Base-by-base conservation (phyloP, 176 grass and related monocot species). In the Paspalum vaginatum region DNA sequence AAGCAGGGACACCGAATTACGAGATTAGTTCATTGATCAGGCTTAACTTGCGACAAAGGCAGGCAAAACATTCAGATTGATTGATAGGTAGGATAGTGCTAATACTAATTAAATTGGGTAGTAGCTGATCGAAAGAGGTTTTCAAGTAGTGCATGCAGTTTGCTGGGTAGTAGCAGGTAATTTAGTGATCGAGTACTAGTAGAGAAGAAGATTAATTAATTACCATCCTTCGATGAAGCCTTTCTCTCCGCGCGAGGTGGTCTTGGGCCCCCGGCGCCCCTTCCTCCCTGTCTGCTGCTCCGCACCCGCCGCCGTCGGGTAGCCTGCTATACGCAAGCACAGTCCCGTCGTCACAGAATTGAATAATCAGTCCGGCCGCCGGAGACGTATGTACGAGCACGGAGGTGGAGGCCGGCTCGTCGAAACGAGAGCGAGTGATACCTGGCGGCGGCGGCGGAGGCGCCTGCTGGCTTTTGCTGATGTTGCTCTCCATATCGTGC, bases 151-250 rank as follows among this genome's bases (percentile, higher is more conserved):
- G 1, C 32, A 32, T 32, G 32, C 20, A 59, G 56, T 25, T 46
- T 57, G 32, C 32, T 32, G 3, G 32, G 32, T 32, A 9, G n/a
- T n/a, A n/a, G n/a, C n/a, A n/a, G n/a, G n/a, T n/a, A n/a, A n/a
- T n/a, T n/a, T n/a, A n/a, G n/a, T n/a, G n/a, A n/a, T n/a, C n/a
- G n/a, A n/a, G n/a, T n/a, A n/a, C n/a, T n/a, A n/a, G n/a, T n/a
- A n/a, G 0, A 18, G 4, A 4, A 38, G 37, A 18, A 18, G 62
- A 41, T 18, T 43, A 44, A 1, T 11, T 38, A 15, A 8, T 13
- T 78, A 92, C 93, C 93, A 96, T 90, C 93, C 93, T 86, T 96
- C 93, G 7, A 96, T 75, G 72, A 96, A 96, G 0, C 93, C 87
- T 81, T 85, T 92, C 70, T 96, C 93, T 68, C 93, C 93, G 61